Conservation (phyloP, 2,329 filamentous ascomycete genomes). For the Xylaria polymorpha region DNA sequence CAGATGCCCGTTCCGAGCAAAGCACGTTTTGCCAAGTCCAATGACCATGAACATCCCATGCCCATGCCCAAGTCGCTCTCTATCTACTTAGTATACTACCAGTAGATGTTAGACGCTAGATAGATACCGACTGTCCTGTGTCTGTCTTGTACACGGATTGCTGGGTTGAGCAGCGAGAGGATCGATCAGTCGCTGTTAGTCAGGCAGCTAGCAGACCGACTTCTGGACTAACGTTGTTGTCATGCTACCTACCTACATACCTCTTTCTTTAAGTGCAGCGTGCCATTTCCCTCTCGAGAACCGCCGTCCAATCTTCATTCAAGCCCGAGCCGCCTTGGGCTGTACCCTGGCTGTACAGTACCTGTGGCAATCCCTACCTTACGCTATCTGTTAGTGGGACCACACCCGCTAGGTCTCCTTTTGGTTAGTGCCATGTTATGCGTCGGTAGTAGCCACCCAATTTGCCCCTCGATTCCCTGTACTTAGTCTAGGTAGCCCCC, state of each 20-base stretch:
- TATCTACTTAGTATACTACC: not conserved
- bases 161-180: not conserved
- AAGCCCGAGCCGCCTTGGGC: slow-evolving; percentile 25
- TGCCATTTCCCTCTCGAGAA: slow-evolving; percentile 26
- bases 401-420: slow-evolving; percentile 29
- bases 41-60: not conserved
- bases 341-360: slow-evolving; percentile 1
- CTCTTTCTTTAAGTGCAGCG: slow-evolving; percentile 25
- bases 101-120: not conserved
- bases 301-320: slow-evolving; percentile 30
- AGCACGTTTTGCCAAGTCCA: slow-evolving; percentile 3
- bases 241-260: too few species aligned
- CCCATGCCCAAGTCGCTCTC: not conserved
- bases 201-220: slow-evolving; percentile 20
- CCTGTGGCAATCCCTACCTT: not conserved
- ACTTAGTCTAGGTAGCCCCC: not conserved
- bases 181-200: not conserved
- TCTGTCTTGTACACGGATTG: not conserved
- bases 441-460: slow-evolving; percentile 27
- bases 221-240: slow-evolving; percentile 24
- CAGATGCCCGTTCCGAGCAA: not conserved
- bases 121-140: not conserved
- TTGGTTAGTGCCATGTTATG: slow-evolving; percentile 30
- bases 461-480: slow-evolving; percentile 24
- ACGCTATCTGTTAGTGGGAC: slow-evolving; percentile 27